These are phyloP conservation scores for Venturia nashicola DNA, from an alignment of 2,329 filamentous ascomycete species.

Conservation along the genomic window DNA sequence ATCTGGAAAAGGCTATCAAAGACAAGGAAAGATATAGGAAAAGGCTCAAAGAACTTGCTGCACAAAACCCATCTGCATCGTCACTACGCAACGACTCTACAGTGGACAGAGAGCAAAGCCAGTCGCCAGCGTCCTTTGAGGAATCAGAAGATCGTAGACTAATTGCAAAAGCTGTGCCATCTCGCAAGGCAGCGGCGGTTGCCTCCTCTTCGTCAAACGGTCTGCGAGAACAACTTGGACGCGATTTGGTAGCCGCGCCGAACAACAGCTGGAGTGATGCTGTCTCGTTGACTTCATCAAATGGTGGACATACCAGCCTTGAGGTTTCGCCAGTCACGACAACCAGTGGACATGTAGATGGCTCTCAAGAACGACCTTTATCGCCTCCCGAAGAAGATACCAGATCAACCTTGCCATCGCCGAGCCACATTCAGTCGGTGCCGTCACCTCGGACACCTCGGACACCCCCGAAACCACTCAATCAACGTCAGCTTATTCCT, in stretches of 20 bases:
- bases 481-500: background rate
- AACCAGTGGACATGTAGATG: background rate
- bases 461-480: background rate
- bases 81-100: slow-evolving; percentile 20
- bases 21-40: slow-evolving; percentile 91
- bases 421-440: background rate
- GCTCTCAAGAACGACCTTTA: background rate
- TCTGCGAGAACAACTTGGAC: background rate
- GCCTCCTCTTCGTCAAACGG: background rate
- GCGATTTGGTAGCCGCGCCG: background rate
- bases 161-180: background rate
- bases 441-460: background rate
- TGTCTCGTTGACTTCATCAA: background rate
- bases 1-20: slow-evolving; percentile 78
- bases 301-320: background rate
- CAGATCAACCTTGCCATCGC: background rate
- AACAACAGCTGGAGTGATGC: slow-evolving; percentile 1
- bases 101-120: slow-evolving; percentile 24
- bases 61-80: slow-evolving; percentile 27
- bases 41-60: slow-evolving; percentile 67
- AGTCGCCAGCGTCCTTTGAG: slow-evolving; percentile 19
- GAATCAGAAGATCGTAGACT: slow-evolving; percentile 7
- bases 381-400: background rate
- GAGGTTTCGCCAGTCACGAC: slow-evolving; percentile 5
- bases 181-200: slow-evolving; percentile 9